Evolutionary conservation across 805 yeast species (phyloP), one percentile per base, ranked within the genome.

Genomic region (Helenozyma baotianmanensis): DNA sequence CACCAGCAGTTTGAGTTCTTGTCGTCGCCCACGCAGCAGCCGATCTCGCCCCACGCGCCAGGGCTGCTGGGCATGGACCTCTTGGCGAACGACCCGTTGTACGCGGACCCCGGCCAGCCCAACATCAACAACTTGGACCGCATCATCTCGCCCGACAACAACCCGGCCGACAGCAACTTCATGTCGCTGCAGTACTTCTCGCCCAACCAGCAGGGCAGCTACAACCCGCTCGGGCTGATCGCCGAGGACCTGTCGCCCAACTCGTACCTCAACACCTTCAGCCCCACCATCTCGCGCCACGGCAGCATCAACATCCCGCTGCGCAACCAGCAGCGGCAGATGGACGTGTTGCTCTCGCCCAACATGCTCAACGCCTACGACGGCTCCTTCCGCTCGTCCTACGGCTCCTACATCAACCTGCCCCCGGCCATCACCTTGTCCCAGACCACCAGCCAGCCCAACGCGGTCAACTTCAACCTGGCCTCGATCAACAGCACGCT

Each of bases 161-260:
- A 29, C 30, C 33, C 29, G 23, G 33, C 36, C 23, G 39, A 37
- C 36, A 41, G 40, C 33, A 42, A 47, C 30, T 62, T 62, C 28
- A 38, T 58, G 17, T 58, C 60, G 23, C 54, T 68, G 5, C 68
- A 62, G 37, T 66, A 64, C 42, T 67, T 67, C 32, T 62, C 69
- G 4, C 72, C 72, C 3, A 55, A 60, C 9, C 48, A 53, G 9
- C 50, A 54, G 22, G 33, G 40, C 35, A 46, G 51, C 32, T 60
- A 45, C 35, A 48, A 50, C 42, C 41, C 51, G 23, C 51, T 62
- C 25, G 56, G 59, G 35, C 43, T 63, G 2, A 62, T 62, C 25
- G 59, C 63, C 10, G 67, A 62, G 36, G 54, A 51, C 30, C 45
- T 51, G 9, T 32, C 33, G 14, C 36, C 37, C 12, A 25, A 33